phyloP scores from a whole-genome alignment of 176 grass and related monocot genomes.

The Oropetium thomaeum region DNA sequence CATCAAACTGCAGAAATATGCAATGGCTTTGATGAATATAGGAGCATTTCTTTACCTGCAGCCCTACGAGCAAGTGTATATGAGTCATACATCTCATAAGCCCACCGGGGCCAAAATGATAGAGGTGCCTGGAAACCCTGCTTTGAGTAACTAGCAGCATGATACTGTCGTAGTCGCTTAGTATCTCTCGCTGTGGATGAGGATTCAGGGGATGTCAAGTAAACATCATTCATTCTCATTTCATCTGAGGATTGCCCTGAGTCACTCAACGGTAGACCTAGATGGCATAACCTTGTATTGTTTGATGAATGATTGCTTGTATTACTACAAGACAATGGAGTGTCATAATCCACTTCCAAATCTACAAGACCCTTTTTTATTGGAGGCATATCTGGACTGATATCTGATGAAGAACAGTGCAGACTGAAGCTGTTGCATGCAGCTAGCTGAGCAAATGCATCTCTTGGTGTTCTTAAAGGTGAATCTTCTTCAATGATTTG shows the following conservation, averaged over 20 bases:
- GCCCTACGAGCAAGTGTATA: constrained; percentile 74
- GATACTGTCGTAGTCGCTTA: constrained; percentile 31
- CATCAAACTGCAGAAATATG: not conserved
- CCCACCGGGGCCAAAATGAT: constrained; percentile 90
- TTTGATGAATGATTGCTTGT: constrained; percentile 45
- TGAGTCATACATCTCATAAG: constrained; percentile 90
- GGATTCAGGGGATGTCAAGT: constrained; percentile 21
- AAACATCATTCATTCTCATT: constrained; percentile 3
- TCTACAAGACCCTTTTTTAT: constrained; percentile 41
- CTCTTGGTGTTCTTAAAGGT: constrained; percentile 75
- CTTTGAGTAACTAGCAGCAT: constrained; percentile 28
- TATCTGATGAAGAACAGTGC: constrained; percentile 24
- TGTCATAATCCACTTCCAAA: constrained; percentile 40
- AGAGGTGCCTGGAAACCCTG: constrained; percentile 50
- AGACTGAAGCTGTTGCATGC: constrained; percentile 40
- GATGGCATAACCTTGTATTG: constrained; percentile 39
- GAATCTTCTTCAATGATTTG: constrained; percentile 93
- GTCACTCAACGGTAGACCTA: constrained; percentile 53
- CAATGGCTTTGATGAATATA: constrained; percentile 2
- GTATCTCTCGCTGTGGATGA: constrained; percentile 28
- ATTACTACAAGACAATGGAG: constrained; percentile 32
- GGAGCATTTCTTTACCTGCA: constrained; percentile 54
- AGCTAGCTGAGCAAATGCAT: constrained; percentile 73
- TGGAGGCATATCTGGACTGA: constrained; percentile 37
- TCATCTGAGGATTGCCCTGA: constrained; percentile 46